Percentiles rank a stretch among this genome's conserved stretches.
These are phyloP conservation scores for Houttuynia cordata DNA, from an alignment of 164 flowering plant species.

Conservation along the genomic window DNA sequence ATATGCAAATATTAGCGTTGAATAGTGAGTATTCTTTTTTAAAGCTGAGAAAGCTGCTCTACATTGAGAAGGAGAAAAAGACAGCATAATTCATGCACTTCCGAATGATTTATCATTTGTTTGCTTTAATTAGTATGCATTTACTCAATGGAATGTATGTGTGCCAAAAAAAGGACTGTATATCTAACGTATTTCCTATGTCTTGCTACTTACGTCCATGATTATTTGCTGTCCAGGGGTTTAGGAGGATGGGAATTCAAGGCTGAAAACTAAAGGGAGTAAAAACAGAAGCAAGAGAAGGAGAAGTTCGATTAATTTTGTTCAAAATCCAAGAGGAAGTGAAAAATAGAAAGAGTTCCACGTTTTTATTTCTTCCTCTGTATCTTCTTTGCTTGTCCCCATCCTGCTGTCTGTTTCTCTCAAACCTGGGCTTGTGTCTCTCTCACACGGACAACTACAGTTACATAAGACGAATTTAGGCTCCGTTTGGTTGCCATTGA, in stretches of 20 bases:
- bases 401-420: too few relatives aligned
- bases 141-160: too few relatives aligned
- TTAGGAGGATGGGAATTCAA: slow-evolving; percentile 2
- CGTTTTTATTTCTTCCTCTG: too few relatives aligned
- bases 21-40: background rate
- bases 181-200: too few relatives aligned
- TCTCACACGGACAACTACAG: too few relatives aligned
- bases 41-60: background rate
- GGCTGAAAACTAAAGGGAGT: background rate
- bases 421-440: too few relatives aligned
- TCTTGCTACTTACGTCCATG: too few relatives aligned
- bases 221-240: slow-evolving; percentile 1
- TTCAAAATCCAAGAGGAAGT: slow-evolving; percentile 1
- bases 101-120: background rate
- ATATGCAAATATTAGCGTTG: background rate
- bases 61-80: background rate
- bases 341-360: background rate
- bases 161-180: too few relatives aligned
- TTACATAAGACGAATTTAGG: too few relatives aligned
- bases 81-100: background rate
- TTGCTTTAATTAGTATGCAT: too few relatives aligned
- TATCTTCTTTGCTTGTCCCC: too few relatives aligned
- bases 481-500: too few relatives aligned
- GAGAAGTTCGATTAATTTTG: slow-evolving; percentile 3
- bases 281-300: background rate